phyloP scores from a whole-genome alignment of 1,139 yeast species.

The Pneumocystis murina region DNA sequence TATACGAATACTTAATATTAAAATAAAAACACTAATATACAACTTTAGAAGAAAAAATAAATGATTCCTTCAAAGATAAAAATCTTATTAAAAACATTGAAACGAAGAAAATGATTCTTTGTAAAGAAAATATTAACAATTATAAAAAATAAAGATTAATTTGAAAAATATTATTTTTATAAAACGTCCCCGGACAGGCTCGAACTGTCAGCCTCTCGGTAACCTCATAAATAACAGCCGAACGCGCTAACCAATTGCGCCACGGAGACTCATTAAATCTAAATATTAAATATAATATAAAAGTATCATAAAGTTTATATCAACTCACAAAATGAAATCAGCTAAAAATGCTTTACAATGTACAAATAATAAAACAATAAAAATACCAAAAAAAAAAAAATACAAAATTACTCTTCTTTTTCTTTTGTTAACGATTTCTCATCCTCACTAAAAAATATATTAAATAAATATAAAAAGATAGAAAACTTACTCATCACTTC shows the following conservation, averaged over 20 bases:
- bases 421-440: constrained; percentile 11
- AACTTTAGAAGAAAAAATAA: no score
- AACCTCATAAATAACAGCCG: neutral
- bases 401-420: neutral
- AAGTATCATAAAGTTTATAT: neutral
- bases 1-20: no score
- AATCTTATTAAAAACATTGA: neutral
- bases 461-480: neutral
- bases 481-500: constrained; percentile 63
- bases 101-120: neutral
- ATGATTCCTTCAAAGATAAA: no score
- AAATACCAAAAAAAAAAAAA: neutral
- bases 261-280: neutral
- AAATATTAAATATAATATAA: neutral
- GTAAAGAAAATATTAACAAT: neutral
- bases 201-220: constrained; percentile 1
- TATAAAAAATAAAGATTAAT: neutral
- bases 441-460: constrained; percentile 31
- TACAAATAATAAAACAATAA: neutral
- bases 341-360: no score
- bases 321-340: no score
- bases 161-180: neutral
- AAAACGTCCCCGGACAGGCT: constrained; percentile 1
- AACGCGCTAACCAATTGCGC: neutral
- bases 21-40: no score